These are phyloP conservation scores for Myxozyma neglecta DNA, from an alignment of 805 yeast genomes.

Conservation along the genomic window DNA sequence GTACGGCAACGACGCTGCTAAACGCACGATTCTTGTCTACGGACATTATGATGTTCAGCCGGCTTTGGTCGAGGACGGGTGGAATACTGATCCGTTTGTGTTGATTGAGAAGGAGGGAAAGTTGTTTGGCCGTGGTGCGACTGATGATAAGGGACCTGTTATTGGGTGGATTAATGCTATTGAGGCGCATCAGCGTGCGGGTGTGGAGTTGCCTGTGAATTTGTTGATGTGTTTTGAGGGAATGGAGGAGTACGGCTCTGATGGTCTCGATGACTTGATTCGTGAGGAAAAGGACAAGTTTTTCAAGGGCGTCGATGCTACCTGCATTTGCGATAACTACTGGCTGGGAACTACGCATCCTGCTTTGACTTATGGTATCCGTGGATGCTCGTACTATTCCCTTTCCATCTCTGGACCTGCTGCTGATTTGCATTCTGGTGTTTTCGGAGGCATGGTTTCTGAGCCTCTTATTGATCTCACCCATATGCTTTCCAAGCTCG, in stretches of 20 bases:
- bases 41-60: constrained; percentile 99
- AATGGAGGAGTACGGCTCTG: constrained; percentile 97
- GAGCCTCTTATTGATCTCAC: constrained; percentile 96
- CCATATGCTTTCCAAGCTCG: constrained; percentile 72
- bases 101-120: constrained; percentile 67
- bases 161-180: constrained; percentile 93
- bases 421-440: constrained; percentile 96
- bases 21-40: constrained; percentile 86
- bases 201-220: constrained; percentile 89
- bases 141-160: constrained; percentile 98
- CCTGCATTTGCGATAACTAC: constrained; percentile 93
- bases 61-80: constrained; percentile 87
- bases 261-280: constrained; percentile 84
- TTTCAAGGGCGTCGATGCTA: constrained; percentile 88
- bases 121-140: constrained; percentile 87
- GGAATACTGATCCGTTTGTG: constrained; percentile 89
- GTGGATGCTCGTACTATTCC: constrained; percentile 95
- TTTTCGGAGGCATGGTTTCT: constrained; percentile 94
- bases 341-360: constrained; percentile 99
- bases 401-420: constrained; percentile 82
- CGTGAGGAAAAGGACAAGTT: constrained; percentile 73
- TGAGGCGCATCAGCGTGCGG: constrained; percentile 84
- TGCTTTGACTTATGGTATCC: constrained; percentile 92
- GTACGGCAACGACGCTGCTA: constrained; percentile 74
- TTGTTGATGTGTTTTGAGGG: constrained; percentile 89